Evolutionary conservation across 2,329 filamentous ascomycete species (phyloP), one percentile per base, ranked within the genome.

Genomic region (Monosporascus sp.): DNA sequence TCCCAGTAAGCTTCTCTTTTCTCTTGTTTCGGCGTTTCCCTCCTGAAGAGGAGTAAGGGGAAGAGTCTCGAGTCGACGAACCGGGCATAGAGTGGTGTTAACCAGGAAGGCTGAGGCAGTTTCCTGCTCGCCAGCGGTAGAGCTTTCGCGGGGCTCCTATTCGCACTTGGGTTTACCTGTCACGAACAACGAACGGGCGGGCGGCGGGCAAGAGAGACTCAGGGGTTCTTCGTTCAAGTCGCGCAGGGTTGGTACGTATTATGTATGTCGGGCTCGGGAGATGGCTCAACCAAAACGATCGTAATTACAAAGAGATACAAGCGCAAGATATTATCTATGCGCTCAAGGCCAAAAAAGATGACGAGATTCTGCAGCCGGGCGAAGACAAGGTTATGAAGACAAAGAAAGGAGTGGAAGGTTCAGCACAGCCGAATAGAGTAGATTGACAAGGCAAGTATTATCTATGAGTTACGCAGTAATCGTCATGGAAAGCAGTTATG

Each of bases 51-150:
- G 65, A 68, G 44, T 62, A 62, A 59, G 62, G 58, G 51, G 65
- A 66, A 53, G 57, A 58, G 55, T 67, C 64, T 62, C 65, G 65
- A 61, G 57, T 57, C 51, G 64, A 69, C 66, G 67, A 67, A 69
- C 66, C 65, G 67, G 65, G 65, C 67, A 68, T 69, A 67, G 65
- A 66, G 60, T 59, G 60, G 60, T 58, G 58, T 58, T 64, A 62
- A 54, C 52, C 54, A 55, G 45, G 53, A 54, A 57, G 53, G 57
- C 64, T 61, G 61, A 64, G 61, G 62, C 63, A 66, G 65, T 67
- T 60, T 61, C 66, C 66, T 68, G 65, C 66, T 63, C 60, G 55
- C 64, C 64, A 65, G 65, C 65, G 62, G 62, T 66, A 58, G 64
- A 65, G 65, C 65, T 66, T 65, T 56, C 49, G 50, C 43, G 43